Conservation (phyloP, 2,329 filamentous ascomycete genomes). For the Sarocladiaceae sp. region DNA sequence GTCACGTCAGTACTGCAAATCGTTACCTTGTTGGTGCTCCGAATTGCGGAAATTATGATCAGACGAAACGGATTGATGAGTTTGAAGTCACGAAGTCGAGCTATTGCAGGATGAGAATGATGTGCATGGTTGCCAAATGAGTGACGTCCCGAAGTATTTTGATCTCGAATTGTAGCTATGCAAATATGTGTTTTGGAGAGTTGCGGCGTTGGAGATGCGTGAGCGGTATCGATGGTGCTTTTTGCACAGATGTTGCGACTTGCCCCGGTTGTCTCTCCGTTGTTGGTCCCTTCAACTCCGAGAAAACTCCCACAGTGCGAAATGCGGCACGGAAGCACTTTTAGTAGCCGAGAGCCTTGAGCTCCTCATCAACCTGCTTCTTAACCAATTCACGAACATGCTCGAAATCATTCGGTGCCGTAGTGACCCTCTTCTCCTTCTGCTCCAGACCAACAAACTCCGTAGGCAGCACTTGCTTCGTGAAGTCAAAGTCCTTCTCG, state of each 20-base stretch:
- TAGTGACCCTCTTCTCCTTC: constrained; percentile 68
- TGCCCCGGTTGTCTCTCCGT: too few relatives aligned
- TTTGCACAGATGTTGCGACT: too few relatives aligned
- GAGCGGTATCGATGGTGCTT: neutral
- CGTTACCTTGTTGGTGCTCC: too few relatives aligned
- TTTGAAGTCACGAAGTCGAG: too few relatives aligned
- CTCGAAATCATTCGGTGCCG: constrained; percentile 68
- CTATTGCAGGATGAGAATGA: too few relatives aligned
- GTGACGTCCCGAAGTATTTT: too few relatives aligned
- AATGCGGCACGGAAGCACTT: neutral
- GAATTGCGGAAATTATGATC: too few relatives aligned
- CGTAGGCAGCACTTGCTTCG: constrained; percentile 67
- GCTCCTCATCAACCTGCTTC: constrained; percentile 65
- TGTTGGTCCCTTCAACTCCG: neutral
- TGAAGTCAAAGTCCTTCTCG: constrained; percentile 48
- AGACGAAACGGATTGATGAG: too few relatives aligned
- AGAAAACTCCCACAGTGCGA: neutral
- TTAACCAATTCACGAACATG: constrained; percentile 72
- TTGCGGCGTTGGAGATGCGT: neutral
- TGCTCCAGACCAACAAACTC: constrained; percentile 79
- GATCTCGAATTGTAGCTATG: neutral
- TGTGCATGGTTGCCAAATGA: too few relatives aligned
- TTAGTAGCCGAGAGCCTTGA: constrained; percentile 28
- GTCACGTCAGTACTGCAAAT: too few relatives aligned
- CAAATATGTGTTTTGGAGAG: neutral